Conservation (phyloP, 352 stramenopile genomes). For the Globisporangium sylvaticum region DNA sequence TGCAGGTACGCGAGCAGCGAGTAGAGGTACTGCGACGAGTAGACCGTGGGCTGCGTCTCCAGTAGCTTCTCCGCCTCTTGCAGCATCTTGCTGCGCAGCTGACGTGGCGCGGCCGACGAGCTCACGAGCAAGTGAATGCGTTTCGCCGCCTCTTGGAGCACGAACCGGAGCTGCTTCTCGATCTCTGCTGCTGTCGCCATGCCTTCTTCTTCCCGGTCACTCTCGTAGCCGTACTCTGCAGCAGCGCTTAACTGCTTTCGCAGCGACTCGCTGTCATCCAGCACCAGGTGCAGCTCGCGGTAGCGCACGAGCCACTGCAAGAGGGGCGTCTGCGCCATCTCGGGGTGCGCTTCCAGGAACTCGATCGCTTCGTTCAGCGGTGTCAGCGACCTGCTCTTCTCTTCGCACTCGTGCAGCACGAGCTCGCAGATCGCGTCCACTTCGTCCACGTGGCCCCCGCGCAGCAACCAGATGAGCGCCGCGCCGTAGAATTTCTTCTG, state of each 20-base stretch:
- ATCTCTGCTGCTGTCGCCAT: constrained; percentile 24
- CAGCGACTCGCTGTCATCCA: constrained; percentile 59
- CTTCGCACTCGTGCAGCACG: constrained; percentile 43
- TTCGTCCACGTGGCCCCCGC: constrained; percentile 50
- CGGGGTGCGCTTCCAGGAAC: constrained; percentile 48
- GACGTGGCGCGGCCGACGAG: constrained; percentile 36
- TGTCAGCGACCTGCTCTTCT: constrained; percentile 28
- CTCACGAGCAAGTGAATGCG: constrained; percentile 50
- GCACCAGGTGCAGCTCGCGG: constrained; percentile 61
- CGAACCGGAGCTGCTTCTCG: constrained; percentile 44
- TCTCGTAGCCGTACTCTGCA: constrained; percentile 2
- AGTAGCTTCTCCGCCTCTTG: constrained; percentile 50
- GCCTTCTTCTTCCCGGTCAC: constrained; percentile 17
- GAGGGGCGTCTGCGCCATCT: constrained; percentile 43
- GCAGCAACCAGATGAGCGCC: constrained; percentile 65
- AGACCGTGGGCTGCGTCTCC: constrained; percentile 40
- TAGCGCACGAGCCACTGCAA: constrained; percentile 65
- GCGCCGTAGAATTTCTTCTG: constrained; percentile 32
- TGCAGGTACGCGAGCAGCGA: constrained; percentile 59
- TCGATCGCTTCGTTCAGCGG: constrained; percentile 64
- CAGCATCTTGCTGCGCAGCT: constrained; percentile 41
- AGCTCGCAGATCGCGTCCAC: constrained; percentile 54
- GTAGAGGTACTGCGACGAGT: constrained; percentile 52
- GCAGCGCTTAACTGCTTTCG: constrained; percentile 19
- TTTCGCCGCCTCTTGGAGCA: constrained; percentile 60